Percentiles rank a stretch among this genome's conserved stretches.
phyloP scores from a whole-genome alignment of 805 yeast genomes.

The Barnettozyma sp. region DNA sequence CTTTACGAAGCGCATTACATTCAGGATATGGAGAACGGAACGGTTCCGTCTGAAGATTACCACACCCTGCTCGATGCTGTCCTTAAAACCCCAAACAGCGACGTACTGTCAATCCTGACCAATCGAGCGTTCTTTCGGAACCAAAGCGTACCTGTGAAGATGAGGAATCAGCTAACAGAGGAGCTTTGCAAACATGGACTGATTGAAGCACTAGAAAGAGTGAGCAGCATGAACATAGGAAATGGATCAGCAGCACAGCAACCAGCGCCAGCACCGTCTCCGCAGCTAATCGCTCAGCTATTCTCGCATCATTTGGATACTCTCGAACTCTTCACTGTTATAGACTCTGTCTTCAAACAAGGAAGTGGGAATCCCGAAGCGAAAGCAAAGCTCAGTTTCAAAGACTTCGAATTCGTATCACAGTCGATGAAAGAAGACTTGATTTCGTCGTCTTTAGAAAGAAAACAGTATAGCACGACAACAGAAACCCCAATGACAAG shows the following conservation, averaged over 20 bases:
- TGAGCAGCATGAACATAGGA: background rate
- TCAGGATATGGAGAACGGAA: background rate
- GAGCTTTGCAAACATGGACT: conserved; percentile 1
- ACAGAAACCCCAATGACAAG: background rate
- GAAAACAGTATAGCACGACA: conserved; percentile 6
- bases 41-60: conserved; percentile 10
- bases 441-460: conserved; percentile 3
- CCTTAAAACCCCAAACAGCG: conserved; percentile 2
- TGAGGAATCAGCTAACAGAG: background rate
- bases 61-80: conserved; percentile 8
- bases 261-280: too few relatives aligned
- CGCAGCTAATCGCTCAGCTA: background rate
- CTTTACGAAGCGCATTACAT: background rate
- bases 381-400: background rate
- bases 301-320: conserved; percentile 4
- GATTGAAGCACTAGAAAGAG: background rate
- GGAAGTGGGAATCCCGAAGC: too few relatives aligned
- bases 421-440: conserved; percentile 8
- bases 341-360: too few relatives aligned
- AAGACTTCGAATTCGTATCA: conserved; percentile 13
- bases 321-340: conserved; percentile 1
- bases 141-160: background rate
- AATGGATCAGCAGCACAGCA: too few relatives aligned
- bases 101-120: background rate
- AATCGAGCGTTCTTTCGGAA: background rate